A percentile compares a stretch with the other conserved stretches of the same genome.
phyloP scores from a whole-genome alignment of 1,284 basidiomycete species.

The Pholiota adiposa region DNA sequence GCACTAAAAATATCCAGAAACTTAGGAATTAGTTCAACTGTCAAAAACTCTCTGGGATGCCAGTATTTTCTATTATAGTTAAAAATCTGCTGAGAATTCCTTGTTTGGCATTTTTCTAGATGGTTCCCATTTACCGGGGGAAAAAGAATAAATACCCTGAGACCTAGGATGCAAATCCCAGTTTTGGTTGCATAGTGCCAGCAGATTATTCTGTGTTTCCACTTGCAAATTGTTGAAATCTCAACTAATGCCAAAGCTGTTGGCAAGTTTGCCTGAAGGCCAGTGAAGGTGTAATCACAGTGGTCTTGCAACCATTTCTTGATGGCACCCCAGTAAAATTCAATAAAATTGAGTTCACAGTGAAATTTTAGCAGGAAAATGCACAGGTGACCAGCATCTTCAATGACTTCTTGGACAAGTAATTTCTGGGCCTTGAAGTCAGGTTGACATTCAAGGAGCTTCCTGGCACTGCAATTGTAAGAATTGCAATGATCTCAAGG shows the following conservation, averaged over 20 bases:
- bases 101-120: too few species aligned
- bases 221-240: conserved; percentile 26
- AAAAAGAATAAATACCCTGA: too few species aligned
- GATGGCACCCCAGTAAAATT: conserved; percentile 30
- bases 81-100: too few species aligned
- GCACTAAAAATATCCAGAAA: too few species aligned
- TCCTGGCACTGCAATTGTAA: conserved; percentile 30
- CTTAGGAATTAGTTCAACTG: too few species aligned
- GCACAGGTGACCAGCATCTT: conserved; percentile 31
- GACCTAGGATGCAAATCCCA: too few species aligned
- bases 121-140: too few species aligned
- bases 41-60: too few species aligned
- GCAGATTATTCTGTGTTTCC: conserved; percentile 25
- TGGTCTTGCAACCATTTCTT: conserved; percentile 28
- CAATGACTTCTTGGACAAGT: conserved; percentile 34
- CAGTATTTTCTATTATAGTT: too few species aligned
- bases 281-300: conserved; percentile 32
- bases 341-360: conserved; percentile 40
- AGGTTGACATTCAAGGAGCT: conserved; percentile 17
- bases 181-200: too few species aligned
- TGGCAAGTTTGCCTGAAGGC: conserved; percentile 27
- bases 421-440: conserved; percentile 32
- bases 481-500: too few species aligned
- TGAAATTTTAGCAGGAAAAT: conserved; percentile 38
- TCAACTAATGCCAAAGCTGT: conserved; percentile 21